phyloP scores from a whole-genome alignment of 495 filamentous ascomycete genomes.

The Penicillium verhagenii region DNA sequence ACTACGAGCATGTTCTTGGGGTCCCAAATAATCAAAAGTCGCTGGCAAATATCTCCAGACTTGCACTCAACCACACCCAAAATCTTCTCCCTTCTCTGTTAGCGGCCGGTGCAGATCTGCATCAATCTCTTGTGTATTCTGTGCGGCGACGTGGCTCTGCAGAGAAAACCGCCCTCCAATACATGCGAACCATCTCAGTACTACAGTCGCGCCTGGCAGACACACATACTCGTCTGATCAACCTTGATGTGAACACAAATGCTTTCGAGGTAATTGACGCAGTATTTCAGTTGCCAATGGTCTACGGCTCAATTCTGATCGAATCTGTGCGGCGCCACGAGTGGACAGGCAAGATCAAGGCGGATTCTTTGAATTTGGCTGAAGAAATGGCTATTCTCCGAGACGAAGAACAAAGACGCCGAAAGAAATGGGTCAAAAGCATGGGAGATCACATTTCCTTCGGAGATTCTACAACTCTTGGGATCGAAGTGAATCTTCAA shows the following conservation, averaged over 20 bases:
- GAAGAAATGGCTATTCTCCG: slow-evolving; percentile 88
- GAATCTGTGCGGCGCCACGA: slow-evolving; percentile 84
- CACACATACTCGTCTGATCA: slow-evolving; percentile 66
- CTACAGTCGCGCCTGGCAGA: slow-evolving; percentile 72
- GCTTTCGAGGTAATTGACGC: slow-evolving; percentile 74
- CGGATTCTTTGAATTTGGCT: slow-evolving; percentile 77
- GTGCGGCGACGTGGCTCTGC: slow-evolving; percentile 62
- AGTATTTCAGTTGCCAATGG: slow-evolving; percentile 75
- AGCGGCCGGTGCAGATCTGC: slow-evolving; percentile 71
- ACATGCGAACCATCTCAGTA: slow-evolving; percentile 76
- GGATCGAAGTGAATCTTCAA: slow-evolving; percentile 81
- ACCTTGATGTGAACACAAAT: slow-evolving; percentile 66
- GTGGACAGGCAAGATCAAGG: slow-evolving; percentile 85
- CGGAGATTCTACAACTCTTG: slow-evolving; percentile 64
- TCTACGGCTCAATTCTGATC: slow-evolving; percentile 84
- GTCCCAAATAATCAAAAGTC: slow-evolving; percentile 69
- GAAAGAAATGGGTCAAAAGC: slow-evolving; percentile 86
- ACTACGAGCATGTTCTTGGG: slow-evolving; percentile 75
- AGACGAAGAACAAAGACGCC: slow-evolving; percentile 85
- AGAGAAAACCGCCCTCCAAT: slow-evolving; percentile 56
- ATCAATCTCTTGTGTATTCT: slow-evolving; percentile 65
- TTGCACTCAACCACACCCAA: slow-evolving; percentile 81
- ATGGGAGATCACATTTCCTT: slow-evolving; percentile 61
- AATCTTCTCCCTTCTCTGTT: slow-evolving; percentile 79
- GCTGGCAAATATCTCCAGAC: slow-evolving; percentile 76